Percentiles rank a stretch among this genome's conserved stretches.
Conservation (phyloP, 2,329 filamentous ascomycete genomes). For the Aureobasidium leucospermi region DNA sequence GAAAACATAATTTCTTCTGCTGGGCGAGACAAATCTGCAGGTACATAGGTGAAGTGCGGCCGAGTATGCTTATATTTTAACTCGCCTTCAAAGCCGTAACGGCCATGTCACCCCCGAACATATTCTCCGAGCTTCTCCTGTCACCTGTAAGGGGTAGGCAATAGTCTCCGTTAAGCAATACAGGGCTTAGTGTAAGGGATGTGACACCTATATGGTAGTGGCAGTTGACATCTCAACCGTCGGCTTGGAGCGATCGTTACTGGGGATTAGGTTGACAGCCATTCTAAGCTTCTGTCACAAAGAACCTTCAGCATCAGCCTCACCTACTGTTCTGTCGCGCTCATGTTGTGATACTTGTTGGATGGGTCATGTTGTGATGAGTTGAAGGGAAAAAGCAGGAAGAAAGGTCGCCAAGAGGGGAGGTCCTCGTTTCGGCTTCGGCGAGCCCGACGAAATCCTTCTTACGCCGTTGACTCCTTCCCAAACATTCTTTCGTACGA, state of each 20-base stretch:
- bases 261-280: not conserved
- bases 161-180: not conserved
- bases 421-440: not conserved
- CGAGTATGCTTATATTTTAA: slow-evolving; percentile 12
- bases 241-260: not conserved
- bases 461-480: not conserved
- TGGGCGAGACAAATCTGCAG: not conserved
- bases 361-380: not conserved
- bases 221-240: slow-evolving; percentile 10
- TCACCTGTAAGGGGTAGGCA: not conserved
- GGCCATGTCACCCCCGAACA: not conserved
- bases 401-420: not conserved
- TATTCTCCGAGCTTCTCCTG: slow-evolving; percentile 3
- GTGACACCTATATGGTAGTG: not conserved
- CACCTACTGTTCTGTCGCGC: not conserved
- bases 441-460: not conserved
- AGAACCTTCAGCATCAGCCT: no score
- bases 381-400: not conserved
- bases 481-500: not conserved
- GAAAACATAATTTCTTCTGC: not conserved
- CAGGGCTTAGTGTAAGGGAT: not conserved
- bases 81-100: not conserved
- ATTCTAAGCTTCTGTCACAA: not conserved
- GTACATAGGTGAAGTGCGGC: not conserved
- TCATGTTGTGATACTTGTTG: not conserved